Conservation (phyloP, 495 filamentous ascomycete species). For the Zalerion maritima region DNA sequence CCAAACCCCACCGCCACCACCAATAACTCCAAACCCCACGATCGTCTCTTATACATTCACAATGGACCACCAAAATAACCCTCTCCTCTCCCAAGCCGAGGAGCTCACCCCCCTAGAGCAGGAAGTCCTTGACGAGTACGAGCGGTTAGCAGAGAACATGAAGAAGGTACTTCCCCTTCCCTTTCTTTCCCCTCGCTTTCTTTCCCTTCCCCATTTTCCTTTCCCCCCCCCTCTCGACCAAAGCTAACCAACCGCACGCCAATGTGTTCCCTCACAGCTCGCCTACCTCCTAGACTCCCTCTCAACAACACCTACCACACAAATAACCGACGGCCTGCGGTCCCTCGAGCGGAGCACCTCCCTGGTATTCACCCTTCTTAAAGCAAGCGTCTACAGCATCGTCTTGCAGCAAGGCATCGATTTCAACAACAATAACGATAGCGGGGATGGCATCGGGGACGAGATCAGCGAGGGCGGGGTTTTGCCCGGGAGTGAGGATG, state of each 20-base stretch:
- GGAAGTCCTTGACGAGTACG: conserved; percentile 87
- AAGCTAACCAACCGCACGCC: conserved; percentile 1
- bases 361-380: conserved; percentile 84
- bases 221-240: conserved; percentile 16
- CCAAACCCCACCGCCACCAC: no score
- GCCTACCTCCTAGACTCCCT: conserved; percentile 45
- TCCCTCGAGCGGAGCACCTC: conserved; percentile 87
- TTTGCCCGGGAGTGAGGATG: no score
- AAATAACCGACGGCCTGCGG: conserved; percentile 70
- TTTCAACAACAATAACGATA: conserved; percentile 39
- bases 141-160: conserved; percentile 74
- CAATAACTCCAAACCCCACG: no score
- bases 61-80: conserved; percentile 18
- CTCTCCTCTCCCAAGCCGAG: conserved; percentile 28
- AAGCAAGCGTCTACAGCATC: conserved; percentile 96
- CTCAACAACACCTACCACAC: conserved; percentile 46
- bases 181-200: conserved; percentile 19
- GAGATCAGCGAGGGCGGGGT: neutral
- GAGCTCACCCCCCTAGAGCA: conserved; percentile 68
- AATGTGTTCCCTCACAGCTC: no score
- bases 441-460: neutral
- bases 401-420: conserved; percentile 92
- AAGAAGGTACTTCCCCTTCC: conserved; percentile 52
- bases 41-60: no score
- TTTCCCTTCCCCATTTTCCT: conserved; percentile 15